Evolutionary conservation across 2,329 filamentous ascomycete genomes (phyloP).

Genomic region (Pseudogymnoascus sp.): DNA sequence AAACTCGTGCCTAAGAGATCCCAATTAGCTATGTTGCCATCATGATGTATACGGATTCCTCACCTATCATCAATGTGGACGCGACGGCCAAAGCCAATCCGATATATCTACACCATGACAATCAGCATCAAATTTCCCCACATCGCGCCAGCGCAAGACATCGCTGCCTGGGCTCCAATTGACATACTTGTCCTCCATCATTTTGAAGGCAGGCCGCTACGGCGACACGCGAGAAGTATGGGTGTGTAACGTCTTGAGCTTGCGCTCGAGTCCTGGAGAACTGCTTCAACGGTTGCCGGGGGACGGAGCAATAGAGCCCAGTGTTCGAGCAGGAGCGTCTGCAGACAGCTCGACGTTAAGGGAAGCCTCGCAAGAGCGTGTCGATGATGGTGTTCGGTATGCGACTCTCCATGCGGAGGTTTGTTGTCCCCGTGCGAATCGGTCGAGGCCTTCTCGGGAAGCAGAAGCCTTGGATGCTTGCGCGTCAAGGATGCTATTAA

Average conservation of each 20-base stretch:
- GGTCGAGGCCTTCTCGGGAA: background rate
- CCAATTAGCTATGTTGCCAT: conserved; percentile 12
- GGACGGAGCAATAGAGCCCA: conserved; percentile 7
- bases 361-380: background rate
- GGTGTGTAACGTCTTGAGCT: conserved; percentile 18
- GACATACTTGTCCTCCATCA: conserved; percentile 42
- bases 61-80: conserved; percentile 71
- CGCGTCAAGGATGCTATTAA: conserved; percentile 1
- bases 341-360: background rate
- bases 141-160: background rate
- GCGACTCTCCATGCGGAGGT: conserved; percentile 7
- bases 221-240: background rate
- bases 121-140: conserved; percentile 18
- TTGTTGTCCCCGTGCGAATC: conserved; percentile 5
- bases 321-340: conserved; percentile 6
- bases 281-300: conserved; percentile 13
- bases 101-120: conserved; percentile 53
- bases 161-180: background rate
- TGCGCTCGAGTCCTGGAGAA: conserved; percentile 19
- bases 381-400: background rate
- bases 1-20: conserved; percentile 72
- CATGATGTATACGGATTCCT: conserved; percentile 25
- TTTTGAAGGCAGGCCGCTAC: conserved; percentile 14
- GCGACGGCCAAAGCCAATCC: conserved; percentile 68
- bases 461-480: background rate